Evolutionary conservation across 1,139 yeast genomes (phyloP).

Genomic region (Nakaseomyces uthaithaninus): DNA sequence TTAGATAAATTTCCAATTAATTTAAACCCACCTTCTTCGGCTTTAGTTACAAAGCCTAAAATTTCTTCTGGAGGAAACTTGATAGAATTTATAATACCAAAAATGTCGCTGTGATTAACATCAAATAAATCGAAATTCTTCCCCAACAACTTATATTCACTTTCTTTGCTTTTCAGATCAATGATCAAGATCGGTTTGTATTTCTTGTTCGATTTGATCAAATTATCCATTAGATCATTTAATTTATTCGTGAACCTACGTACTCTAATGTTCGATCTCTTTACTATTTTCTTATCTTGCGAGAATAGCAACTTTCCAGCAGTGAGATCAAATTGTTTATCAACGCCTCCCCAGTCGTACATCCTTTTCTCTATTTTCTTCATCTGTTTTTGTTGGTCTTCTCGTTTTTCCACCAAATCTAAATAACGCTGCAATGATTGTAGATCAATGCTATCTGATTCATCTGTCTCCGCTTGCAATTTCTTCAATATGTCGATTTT

Average conservation of each 20-base stretch:
- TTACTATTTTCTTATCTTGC: not conserved
- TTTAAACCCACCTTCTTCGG: constrained; percentile 1
- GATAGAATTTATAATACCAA: not conserved
- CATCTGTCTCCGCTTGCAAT: not conserved
- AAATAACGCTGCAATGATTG: not conserved
- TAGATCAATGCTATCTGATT: not conserved
- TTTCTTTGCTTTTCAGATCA: not conserved
- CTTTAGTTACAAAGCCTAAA: not conserved
- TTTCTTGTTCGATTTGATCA: not conserved
- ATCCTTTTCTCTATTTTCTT: not conserved
- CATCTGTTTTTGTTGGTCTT: not conserved
- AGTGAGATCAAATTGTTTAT: not conserved
- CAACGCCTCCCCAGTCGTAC: constrained; percentile 2
- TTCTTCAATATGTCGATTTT: constrained; percentile 1
- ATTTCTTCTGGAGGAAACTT: not conserved
- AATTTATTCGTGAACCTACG: not conserved
- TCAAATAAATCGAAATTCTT: constrained; percentile 3
- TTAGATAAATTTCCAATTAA: not conserved
- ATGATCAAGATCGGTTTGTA: constrained; percentile 1
- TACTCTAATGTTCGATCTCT: not conserved
- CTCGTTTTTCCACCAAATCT: not conserved
- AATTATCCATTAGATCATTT: not conserved
- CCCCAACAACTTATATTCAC: not conserved
- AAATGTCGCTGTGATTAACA: constrained; percentile 2
- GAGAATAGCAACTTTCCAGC: not conserved